Base-by-base conservation (phyloP, 495 filamentous ascomycete species). In the Chaetomidium leptoderma region DNA sequence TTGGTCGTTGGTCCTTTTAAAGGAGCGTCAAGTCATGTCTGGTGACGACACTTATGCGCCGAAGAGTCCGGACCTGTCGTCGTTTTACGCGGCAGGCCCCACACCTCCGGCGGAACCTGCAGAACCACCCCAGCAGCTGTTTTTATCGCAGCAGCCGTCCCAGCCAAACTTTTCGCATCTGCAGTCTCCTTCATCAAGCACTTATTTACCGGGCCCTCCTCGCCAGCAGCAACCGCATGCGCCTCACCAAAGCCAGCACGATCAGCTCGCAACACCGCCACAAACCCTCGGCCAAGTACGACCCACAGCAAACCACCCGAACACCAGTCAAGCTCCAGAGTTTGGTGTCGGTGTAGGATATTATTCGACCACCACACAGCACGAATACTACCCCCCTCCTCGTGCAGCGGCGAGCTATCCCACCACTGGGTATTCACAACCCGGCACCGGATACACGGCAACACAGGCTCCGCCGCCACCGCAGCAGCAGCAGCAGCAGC, bases 31-130 rank as follows among this genome's bases (percentile, higher is more conserved):
- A 56, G 66, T 57, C 64, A 79, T 78, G 76, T 74, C 74, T 40
- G 70, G 63, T 56, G 74, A 72, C 58, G 72, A 65, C 60, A 66
- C 70, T 49, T 83, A 81, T 70, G 79, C 78, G 61, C 80, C 80
- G 59, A 78, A 75, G 70, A 81, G 78, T 53, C 80, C 80, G 59
- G 80, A 81, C 66, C 73, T 83, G 56, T 80, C 78, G 26, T 74
- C 72, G 49, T 78, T 81, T 55, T 75, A 77, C 56, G 70, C 76
- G 44, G 46, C 71, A 39, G 61, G 57, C 62, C 61, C 67, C 64
- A 66, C 63, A 36, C 45, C 64, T 16, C 51, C 49, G 44, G 58
- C 66, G 47, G 37, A 60, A 40, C 56, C 65, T 39, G 17, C 61
- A 58, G 63, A 70, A 53, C 49, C 55, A 19, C n/a, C n/a, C 53